A percentile compares a stretch with the other conserved stretches of the same genome.
phyloP scores from a whole-genome alignment of 345 rosid genomes.

The Eutrema heterophyllum region DNA sequence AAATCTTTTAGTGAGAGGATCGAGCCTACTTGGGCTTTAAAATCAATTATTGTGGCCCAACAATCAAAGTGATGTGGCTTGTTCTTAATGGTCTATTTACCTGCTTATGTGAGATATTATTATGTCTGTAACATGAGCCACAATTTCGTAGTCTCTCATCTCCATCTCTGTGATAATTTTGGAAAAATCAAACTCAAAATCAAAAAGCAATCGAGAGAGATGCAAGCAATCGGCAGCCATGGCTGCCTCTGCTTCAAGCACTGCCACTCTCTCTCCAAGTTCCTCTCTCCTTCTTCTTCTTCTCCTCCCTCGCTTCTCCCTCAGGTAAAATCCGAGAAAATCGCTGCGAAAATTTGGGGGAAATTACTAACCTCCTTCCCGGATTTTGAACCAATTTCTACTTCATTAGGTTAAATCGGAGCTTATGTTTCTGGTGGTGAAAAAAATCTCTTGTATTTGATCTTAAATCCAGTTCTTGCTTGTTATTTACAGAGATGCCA shows the following conservation, averaged over 20 bases:
- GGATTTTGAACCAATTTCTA: background rate
- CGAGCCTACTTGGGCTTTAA: background rate
- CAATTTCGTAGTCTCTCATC: constrained; percentile 16
- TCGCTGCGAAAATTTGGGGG: background rate
- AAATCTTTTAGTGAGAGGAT: no score
- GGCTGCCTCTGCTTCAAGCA: constrained; percentile 31
- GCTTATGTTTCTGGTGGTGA: background rate
- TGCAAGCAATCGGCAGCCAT: constrained; percentile 31
- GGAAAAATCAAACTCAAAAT: background rate
- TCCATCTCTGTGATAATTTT: background rate
- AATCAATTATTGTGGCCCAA: background rate
- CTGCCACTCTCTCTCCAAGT: constrained; percentile 16
- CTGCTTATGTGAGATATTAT: no score
- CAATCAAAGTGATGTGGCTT: background rate
- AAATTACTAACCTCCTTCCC: background rate
- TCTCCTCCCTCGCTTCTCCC: constrained; percentile 24
- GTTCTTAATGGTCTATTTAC: background rate
- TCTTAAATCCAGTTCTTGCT: background rate
- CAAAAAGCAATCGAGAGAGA: background rate
- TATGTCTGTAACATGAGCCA: constrained; percentile 6
- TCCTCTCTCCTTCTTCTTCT: constrained; percentile 37
- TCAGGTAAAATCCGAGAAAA: constrained; percentile 34
- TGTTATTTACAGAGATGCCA: constrained; percentile 42
- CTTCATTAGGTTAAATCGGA: background rate
- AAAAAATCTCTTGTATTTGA: background rate